These are phyloP conservation scores for Salix dunnii DNA, from an alignment of 345 rosid genomes.

Conservation along the genomic window DNA sequence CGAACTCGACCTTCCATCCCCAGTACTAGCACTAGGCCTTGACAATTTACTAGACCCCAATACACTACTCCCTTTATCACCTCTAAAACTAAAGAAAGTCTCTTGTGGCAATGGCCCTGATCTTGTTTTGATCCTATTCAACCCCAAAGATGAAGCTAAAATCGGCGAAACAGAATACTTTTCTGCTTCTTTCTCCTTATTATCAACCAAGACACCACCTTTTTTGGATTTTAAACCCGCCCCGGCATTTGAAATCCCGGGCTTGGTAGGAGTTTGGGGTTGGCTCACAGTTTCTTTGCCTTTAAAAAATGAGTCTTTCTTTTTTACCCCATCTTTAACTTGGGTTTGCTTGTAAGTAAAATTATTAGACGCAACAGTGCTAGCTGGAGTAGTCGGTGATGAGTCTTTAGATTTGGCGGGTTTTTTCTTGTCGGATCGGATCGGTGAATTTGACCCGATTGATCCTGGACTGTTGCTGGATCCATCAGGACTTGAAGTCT, in stretches of 20 bases:
- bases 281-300: conserved; percentile 35
- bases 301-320: conserved; percentile 45
- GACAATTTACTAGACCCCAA: conserved; percentile 78
- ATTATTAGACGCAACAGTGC: conserved; percentile 10
- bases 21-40: conserved; percentile 37
- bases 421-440: conserved; percentile 83
- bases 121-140: conserved; percentile 90
- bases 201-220: conserved; percentile 21
- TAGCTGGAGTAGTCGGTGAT: not conserved
- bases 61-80: conserved; percentile 48
- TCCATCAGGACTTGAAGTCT: conserved; percentile 77
- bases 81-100: conserved; percentile 62
- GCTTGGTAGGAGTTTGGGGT: conserved; percentile 22
- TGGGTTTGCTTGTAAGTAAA: conserved; percentile 44
- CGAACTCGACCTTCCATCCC: conserved; percentile 37
- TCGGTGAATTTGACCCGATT: conserved; percentile 77
- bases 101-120: conserved; percentile 95
- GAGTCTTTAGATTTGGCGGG: conserved; percentile 44
- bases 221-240: conserved; percentile 38
- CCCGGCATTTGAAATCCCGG: conserved; percentile 22
- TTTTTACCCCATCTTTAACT: conserved; percentile 56
- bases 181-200: conserved; percentile 20
- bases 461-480: conserved; percentile 84
- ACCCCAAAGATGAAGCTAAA: conserved; percentile 86
- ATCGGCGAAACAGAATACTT: conserved; percentile 64